phyloP scores from a whole-genome alignment of 371 early-diverging fungal genomes.

The Mucor plumbeus region DNA sequence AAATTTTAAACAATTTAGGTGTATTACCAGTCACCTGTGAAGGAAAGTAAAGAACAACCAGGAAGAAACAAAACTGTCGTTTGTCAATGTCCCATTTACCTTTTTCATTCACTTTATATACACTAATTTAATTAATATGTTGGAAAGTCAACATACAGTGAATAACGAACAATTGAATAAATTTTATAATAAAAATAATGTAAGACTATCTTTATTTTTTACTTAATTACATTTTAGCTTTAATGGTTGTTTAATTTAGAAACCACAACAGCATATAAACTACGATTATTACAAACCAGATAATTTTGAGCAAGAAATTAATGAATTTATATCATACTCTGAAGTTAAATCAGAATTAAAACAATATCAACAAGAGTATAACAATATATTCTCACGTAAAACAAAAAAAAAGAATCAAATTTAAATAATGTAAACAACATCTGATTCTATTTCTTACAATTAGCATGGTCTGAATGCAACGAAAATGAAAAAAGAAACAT shows the following conservation, averaged over 20 bases:
- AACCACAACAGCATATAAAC: conserved; percentile 20
- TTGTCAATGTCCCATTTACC: neutral
- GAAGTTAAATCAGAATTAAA: conserved; percentile 43
- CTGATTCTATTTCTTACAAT: neutral
- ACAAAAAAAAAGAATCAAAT: neutral
- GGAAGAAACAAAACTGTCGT: neutral
- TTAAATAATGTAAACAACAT: neutral
- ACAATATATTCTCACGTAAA: conserved; percentile 17
- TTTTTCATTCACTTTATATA: neutral
- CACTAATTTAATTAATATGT: neutral
- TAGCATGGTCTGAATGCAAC: conserved; percentile 23
- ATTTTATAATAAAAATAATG: conserved; percentile 1
- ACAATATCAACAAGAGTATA: conserved; percentile 31
- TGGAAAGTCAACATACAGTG: conserved; percentile 4
- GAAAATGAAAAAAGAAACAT: conserved; percentile 35
- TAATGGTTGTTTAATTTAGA: neutral
- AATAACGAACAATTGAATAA: conserved; percentile 8
- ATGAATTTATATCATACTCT: conserved; percentile 73
- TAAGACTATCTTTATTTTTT: neutral
- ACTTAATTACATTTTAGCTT: neutral
- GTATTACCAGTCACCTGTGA: neutral
- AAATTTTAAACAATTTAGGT: neutral
- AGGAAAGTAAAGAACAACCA: neutral
- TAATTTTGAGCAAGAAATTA: conserved; percentile 58
- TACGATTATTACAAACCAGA: conserved; percentile 69